phyloP scores from a whole-genome alignment of 2,329 filamentous ascomycete genomes.

The Penicillium brevicompactum region DNA sequence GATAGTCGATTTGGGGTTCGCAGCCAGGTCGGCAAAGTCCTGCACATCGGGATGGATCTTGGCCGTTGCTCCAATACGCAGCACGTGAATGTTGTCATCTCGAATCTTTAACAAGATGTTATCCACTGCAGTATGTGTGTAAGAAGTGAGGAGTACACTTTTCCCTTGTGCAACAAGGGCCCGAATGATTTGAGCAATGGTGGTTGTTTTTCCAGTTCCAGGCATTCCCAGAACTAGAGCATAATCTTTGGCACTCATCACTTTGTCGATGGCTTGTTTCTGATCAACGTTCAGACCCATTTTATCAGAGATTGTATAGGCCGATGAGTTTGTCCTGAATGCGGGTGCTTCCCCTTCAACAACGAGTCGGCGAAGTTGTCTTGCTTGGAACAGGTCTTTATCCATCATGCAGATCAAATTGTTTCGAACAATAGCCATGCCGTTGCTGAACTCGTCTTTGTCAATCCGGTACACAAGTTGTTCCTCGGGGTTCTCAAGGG shows the following conservation, averaged over 20 bases:
- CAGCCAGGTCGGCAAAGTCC: conserved; percentile 78
- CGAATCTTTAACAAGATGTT: conserved; percentile 94
- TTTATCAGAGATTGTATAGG: conserved; percentile 60
- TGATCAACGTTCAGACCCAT: conserved; percentile 82
- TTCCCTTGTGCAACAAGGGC: conserved; percentile 87
- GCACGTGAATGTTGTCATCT: conserved; percentile 72
- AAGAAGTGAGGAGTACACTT: conserved; percentile 89
- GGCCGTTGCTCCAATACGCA: conserved; percentile 80
- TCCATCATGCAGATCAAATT: conserved; percentile 94
- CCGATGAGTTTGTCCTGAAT: conserved; percentile 69
- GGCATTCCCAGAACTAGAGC: conserved; percentile 98
- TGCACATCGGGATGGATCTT: conserved; percentile 89
- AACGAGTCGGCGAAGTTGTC: conserved; percentile 74
- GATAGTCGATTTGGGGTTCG: conserved; percentile 71
- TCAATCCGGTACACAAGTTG: conserved; percentile 77
- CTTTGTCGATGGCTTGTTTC: conserved; percentile 81
- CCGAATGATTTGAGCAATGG: conserved; percentile 94
- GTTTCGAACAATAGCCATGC: conserved; percentile 92
- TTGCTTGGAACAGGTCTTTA: conserved; percentile 69
- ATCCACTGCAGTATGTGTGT: conserved; percentile 96
- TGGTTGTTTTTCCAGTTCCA: conserved; percentile 96
- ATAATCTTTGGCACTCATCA: conserved; percentile 94
- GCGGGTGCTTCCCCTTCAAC: conserved; percentile 73
- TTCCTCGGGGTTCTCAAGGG: conserved; percentile 47
- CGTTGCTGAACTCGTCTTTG: conserved; percentile 98